Percentiles rank a stretch among this genome's conserved stretches.
Conservation (phyloP, 495 filamentous ascomycete species). For the Daldinia decipiens region DNA sequence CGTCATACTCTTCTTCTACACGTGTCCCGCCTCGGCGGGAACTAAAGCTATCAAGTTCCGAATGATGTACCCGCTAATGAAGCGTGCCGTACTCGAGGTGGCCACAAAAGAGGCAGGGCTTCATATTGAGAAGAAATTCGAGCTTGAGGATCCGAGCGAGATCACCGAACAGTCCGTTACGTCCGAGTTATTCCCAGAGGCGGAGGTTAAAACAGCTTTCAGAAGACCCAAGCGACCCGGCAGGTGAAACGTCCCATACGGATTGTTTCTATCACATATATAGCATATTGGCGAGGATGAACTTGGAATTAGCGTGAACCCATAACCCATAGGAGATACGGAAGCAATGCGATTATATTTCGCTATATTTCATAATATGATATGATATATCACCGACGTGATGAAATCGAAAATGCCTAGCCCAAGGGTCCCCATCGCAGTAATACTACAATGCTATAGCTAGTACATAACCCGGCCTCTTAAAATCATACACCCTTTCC, state of each 20-base stretch:
- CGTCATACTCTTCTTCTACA: conserved; percentile 91
- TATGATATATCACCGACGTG: conserved; percentile 6
- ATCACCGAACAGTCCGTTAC: conserved; percentile 75
- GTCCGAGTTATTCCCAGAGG: conserved; percentile 79
- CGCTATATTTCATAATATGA: conserved; percentile 16
- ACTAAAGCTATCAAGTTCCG: conserved; percentile 83
- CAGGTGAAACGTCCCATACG: conserved; percentile 43
- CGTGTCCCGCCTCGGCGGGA: conserved; percentile 76
- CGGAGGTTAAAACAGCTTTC: conserved; percentile 77
- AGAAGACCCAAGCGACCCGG: conserved; percentile 91
- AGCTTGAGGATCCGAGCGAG: conserved; percentile 73
- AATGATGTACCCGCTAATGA: conserved; percentile 93
- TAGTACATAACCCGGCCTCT: not conserved
- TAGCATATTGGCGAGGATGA: not conserved
- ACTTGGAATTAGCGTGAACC: conserved; percentile 14
- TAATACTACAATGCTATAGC: no score
- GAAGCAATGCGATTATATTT: conserved; percentile 27
- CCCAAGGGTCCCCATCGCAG: not conserved
- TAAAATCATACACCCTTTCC: conserved; percentile 15
- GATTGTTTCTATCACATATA: not conserved
- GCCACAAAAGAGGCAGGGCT: conserved; percentile 77
- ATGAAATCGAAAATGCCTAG: not conserved
- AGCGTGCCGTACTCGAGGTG: conserved; percentile 72
- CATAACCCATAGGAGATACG: conserved; percentile 9
- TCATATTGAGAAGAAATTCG: conserved; percentile 77